Evolutionary conservation across 1,139 yeast species (phyloP).

Genomic region (Casaregolazyma lundiana): DNA sequence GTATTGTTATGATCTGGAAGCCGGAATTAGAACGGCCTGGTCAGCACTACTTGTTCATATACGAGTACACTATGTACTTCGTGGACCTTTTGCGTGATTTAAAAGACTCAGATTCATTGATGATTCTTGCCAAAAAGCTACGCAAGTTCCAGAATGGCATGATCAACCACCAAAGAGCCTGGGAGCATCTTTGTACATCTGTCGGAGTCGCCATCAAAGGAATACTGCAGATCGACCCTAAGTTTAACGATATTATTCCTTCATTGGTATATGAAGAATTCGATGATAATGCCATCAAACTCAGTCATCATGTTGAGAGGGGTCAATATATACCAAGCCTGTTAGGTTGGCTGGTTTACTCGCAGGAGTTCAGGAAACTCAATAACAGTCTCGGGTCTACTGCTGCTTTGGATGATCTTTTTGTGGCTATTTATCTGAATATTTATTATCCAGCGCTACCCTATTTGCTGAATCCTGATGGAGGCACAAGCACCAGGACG

Average conservation of each 20-base stretch:
- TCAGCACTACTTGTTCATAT: conserved; percentile 77
- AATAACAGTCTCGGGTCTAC: conserved; percentile 84
- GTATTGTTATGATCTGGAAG: conserved; percentile 84
- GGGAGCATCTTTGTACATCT: conserved; percentile 54
- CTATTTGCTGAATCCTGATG: not conserved
- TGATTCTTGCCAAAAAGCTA: conserved; percentile 60
- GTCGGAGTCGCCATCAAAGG: conserved; percentile 49
- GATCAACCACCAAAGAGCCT: conserved; percentile 54
- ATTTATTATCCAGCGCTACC: conserved; percentile 34
- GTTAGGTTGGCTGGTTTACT: conserved; percentile 31
- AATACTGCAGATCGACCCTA: conserved; percentile 42
- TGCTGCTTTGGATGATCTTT: conserved; percentile 69
- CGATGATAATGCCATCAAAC: conserved; percentile 22
- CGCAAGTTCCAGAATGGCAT: conserved; percentile 74
- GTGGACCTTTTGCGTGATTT: conserved; percentile 51
- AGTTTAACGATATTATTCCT: conserved; percentile 54
- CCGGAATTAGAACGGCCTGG: conserved; percentile 92
- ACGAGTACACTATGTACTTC: conserved; percentile 62
- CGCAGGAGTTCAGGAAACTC: conserved; percentile 61
- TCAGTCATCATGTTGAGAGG: conserved; percentile 22
- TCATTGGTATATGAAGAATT: conserved; percentile 46
- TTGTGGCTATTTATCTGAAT: conserved; percentile 56
- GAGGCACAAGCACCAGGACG: not conserved
- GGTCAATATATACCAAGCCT: conserved; percentile 6
- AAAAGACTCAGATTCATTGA: conserved; percentile 56